phyloP scores from a whole-genome alignment of 306 rosid genomes.

The Benincasa hispida region DNA sequence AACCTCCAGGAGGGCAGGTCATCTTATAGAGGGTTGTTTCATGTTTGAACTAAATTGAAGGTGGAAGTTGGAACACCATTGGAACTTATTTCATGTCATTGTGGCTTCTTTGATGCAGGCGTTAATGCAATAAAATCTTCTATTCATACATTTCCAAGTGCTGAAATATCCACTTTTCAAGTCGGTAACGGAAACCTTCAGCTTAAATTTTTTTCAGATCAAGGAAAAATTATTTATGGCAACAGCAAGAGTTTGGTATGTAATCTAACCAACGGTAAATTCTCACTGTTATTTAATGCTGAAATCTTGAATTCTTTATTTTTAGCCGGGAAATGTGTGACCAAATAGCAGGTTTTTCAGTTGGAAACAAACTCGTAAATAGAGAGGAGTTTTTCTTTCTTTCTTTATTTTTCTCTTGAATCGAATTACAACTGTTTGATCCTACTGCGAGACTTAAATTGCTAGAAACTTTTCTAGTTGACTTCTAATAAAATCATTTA shows the following conservation, averaged over 20 bases:
- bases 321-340: not conserved
- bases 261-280: not conserved
- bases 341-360: not conserved
- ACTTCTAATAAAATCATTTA: not conserved
- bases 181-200: conserved; percentile 39
- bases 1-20: conserved; percentile 24
- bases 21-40: not conserved
- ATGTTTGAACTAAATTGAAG: not conserved
- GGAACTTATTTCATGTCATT: conserved; percentile 10
- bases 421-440: not conserved
- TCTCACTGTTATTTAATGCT: not conserved
- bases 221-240: conserved; percentile 24
- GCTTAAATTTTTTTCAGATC: conserved; percentile 27
- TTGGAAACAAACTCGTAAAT: not conserved
- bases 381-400: not conserved
- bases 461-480: not conserved
- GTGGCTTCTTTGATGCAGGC: conserved; percentile 33
- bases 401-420: not conserved
- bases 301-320: not conserved
- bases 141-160: conserved; percentile 13
- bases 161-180: conserved; percentile 23
- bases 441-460: not conserved
- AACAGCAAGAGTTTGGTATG: conserved; percentile 34
- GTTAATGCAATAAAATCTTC: conserved; percentile 41
- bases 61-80: not conserved